phyloP scores from a whole-genome alignment of 2,329 filamentous ascomycete genomes.

The Verruconis gallopava region DNA sequence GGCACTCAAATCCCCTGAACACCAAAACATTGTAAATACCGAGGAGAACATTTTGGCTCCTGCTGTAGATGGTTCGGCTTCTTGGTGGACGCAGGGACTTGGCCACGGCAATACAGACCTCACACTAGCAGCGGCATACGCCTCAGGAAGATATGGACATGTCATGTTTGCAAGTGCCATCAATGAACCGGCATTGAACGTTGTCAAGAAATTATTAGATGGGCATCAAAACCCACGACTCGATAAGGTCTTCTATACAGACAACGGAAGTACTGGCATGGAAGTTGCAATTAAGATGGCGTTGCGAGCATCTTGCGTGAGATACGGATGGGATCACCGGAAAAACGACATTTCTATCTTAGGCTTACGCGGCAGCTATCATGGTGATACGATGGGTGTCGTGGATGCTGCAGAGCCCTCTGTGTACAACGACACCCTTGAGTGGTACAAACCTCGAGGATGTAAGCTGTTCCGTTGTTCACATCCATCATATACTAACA shows the following conservation, averaged over 20 bases:
- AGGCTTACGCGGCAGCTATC: slow-evolving; percentile 68
- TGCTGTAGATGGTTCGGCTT: slow-evolving; percentile 72
- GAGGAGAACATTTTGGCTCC: slow-evolving; percentile 34
- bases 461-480: slow-evolving; percentile 20
- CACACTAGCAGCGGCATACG: slow-evolving; percentile 63
- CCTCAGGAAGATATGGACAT: slow-evolving; percentile 72
- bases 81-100: slow-evolving; percentile 85
- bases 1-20: slow-evolving; percentile 26
- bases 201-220: slow-evolving; percentile 52
- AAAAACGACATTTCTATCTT: slow-evolving; percentile 50
- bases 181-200: slow-evolving; percentile 61
- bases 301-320: slow-evolving; percentile 50
- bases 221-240: slow-evolving; percentile 52
- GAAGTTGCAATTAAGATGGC: slow-evolving; percentile 83
- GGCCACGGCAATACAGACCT: slow-evolving; percentile 65
- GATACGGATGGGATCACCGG: slow-evolving; percentile 50
- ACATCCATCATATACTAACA: not conserved
- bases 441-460: slow-evolving; percentile 72
- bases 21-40: slow-evolving; percentile 7
- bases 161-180: slow-evolving; percentile 76
- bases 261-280: slow-evolving; percentile 72
- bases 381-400: slow-evolving; percentile 77
- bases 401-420: slow-evolving; percentile 77
- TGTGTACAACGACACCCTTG: slow-evolving; percentile 67
- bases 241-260: slow-evolving; percentile 64